Conservation (phyloP, 2,329 filamentous ascomycete species). For the Exophiala aquamarina region DNA sequence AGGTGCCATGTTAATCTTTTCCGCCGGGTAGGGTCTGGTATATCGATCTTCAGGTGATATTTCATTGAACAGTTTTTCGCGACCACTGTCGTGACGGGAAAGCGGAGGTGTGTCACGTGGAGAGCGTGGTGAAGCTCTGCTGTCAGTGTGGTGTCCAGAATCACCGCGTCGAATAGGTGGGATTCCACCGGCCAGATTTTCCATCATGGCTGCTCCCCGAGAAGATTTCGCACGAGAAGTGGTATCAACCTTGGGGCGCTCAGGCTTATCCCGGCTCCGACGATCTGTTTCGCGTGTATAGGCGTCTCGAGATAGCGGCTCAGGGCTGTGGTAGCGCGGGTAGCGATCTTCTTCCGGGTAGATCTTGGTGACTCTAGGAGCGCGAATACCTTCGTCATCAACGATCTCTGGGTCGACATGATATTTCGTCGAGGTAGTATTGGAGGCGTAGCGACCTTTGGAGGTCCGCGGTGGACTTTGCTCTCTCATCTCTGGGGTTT, state of each 20-base stretch:
- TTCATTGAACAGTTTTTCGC: conserved; percentile 20
- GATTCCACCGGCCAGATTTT: conserved; percentile 5
- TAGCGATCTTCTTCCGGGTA: conserved; percentile 11
- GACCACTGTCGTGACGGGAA: conserved; percentile 22
- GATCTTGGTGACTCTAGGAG: conserved; percentile 14
- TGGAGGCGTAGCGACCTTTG: conserved; percentile 14
- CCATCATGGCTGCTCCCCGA: conserved; percentile 17
- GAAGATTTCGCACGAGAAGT: conserved; percentile 18
- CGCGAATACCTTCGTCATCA: conserved; percentile 14
- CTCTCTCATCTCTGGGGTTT: conserved; percentile 41
- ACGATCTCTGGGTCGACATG: conserved; percentile 19
- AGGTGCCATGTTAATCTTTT: conserved; percentile 18
- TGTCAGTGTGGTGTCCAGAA: conserved; percentile 18
- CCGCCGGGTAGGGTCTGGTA: conserved; percentile 14
- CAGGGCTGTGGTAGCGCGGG: conserved; percentile 18
- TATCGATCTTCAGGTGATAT: conserved; percentile 22
- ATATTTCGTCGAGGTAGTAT: conserved; percentile 23
- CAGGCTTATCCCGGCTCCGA: conserved; percentile 17
- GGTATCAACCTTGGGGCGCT: conserved; percentile 19
- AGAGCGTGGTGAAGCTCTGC: conserved; percentile 18
- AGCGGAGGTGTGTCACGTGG: conserved; percentile 19
- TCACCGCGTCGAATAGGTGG: conserved; percentile 16
- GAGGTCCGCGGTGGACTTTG: conserved; percentile 30
- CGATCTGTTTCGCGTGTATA: conserved; percentile 14
- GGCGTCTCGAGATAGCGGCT: conserved; percentile 14